Conservation (phyloP, 2,329 filamentous ascomycete genomes). For the Alternaria sp. region DNA sequence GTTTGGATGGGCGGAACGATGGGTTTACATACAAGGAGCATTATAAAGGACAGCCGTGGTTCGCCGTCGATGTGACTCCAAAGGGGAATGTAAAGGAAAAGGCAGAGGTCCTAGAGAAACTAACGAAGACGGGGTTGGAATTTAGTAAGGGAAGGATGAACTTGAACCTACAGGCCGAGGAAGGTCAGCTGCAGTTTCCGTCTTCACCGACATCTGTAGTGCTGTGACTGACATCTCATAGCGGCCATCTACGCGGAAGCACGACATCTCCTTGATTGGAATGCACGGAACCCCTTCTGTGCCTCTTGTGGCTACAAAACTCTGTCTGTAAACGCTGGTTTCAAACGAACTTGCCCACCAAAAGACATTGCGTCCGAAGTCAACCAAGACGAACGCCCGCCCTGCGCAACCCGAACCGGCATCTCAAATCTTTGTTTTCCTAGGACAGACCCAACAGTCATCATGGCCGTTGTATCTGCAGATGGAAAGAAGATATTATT, state of each 20-base stretch:
- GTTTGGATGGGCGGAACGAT: conserved; percentile 73
- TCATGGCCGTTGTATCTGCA: conserved; percentile 87
- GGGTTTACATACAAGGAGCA: conserved; percentile 69
- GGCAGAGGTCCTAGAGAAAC: conserved; percentile 67
- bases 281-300: conserved; percentile 89
- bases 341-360: conserved; percentile 80
- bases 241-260: conserved; percentile 92
- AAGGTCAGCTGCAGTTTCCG: conserved; percentile 60
- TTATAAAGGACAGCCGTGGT: conserved; percentile 83
- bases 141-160: conserved; percentile 74
- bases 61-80: conserved; percentile 88
- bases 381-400: conserved; percentile 62
- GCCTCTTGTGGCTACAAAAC: conserved; percentile 86
- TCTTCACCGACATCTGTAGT: neutral
- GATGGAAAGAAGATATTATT: conserved; percentile 82
- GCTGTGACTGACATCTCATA: conserved; percentile 48
- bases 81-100: conserved; percentile 69
- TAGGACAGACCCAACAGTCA: conserved; percentile 91
- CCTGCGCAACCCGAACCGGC: conserved; percentile 82
- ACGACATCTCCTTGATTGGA: conserved; percentile 91
- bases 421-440: conserved; percentile 93
- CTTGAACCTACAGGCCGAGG: conserved; percentile 66
- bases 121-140: conserved; percentile 68
- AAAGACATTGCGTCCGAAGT: conserved; percentile 66
- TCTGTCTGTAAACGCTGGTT: conserved; percentile 78